phyloP scores from a whole-genome alignment of 352 stramenopile species.

The Phytophthora colocasiae region DNA sequence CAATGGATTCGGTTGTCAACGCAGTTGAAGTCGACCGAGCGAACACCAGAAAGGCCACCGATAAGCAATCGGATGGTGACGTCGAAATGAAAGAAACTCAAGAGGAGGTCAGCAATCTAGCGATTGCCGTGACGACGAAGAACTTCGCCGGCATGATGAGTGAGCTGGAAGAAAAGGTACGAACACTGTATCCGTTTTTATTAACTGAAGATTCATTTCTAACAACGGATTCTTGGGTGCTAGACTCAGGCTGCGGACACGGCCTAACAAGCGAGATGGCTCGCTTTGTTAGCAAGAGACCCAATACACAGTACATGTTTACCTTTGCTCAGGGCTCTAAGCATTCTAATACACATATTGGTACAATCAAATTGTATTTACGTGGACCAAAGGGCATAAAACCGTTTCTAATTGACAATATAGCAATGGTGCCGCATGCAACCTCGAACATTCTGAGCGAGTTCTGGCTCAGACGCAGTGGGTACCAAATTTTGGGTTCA shows the following conservation, averaged over 20 bases:
- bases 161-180: conserved; percentile 9
- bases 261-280: conserved; percentile 5
- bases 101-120: neutral
- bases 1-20: conserved; percentile 3
- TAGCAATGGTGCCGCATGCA: too few species aligned
- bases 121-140: neutral
- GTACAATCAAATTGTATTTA: neutral
- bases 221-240: conserved; percentile 7
- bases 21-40: neutral
- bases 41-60: neutral
- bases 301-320: too few species aligned
- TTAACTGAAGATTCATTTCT: neutral
- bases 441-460: too few species aligned
- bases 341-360: too few species aligned
- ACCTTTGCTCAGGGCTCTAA: too few species aligned
- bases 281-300: too few species aligned
- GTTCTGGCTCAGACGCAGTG: too few species aligned
- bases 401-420: too few species aligned
- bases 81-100: neutral
- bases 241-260: conserved; percentile 13
- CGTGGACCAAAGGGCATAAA: too few species aligned
- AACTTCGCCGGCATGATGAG: neutral
- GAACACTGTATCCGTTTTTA: neutral
- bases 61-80: conserved; percentile 1
- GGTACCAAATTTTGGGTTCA: too few species aligned